These are phyloP conservation scores for Colletotrichum sojae DNA, from an alignment of 2,329 filamentous ascomycete genomes.

Conservation along the genomic window DNA sequence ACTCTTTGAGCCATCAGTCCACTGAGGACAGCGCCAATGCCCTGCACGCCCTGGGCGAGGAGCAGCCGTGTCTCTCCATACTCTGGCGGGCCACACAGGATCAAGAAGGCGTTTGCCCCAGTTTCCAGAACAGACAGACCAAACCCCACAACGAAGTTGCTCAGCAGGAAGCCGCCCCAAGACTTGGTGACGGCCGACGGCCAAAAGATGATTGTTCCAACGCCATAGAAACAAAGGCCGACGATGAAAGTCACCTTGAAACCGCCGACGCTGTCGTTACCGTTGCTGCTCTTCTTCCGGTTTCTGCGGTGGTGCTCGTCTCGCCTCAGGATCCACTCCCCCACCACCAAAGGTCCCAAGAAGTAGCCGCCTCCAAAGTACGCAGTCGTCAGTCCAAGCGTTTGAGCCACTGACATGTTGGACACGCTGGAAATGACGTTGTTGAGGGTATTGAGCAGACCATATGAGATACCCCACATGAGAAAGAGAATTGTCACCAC, in stretches of 20 bases:
- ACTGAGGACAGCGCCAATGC: slow-evolving; percentile 80
- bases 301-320: slow-evolving; percentile 71
- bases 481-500: slow-evolving; percentile 88
- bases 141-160: slow-evolving; percentile 81
- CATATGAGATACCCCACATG: slow-evolving; percentile 92
- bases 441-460: slow-evolving; percentile 87
- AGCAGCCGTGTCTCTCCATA: slow-evolving; percentile 83
- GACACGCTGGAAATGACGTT: slow-evolving; percentile 75
- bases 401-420: slow-evolving; percentile 72
- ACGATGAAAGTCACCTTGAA: slow-evolving; percentile 87
- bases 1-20: slow-evolving; percentile 80
- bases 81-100: slow-evolving; percentile 79
- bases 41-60: slow-evolving; percentile 83
- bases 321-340: slow-evolving; percentile 77
- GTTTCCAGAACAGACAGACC: slow-evolving; percentile 85
- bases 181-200: slow-evolving; percentile 81
- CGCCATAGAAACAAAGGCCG: slow-evolving; percentile 81
- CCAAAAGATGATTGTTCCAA: slow-evolving; percentile 89
- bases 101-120: slow-evolving; percentile 81
- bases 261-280: slow-evolving; percentile 68
- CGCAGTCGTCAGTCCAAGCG: slow-evolving; percentile 76
- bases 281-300: slow-evolving; percentile 51
- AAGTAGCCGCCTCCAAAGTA: slow-evolving; percentile 82
- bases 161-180: slow-evolving; percentile 83
- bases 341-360: slow-evolving; percentile 77